Base-by-base conservation (phyloP, 106 monocot species). In the Chionographis japonica region DNA sequence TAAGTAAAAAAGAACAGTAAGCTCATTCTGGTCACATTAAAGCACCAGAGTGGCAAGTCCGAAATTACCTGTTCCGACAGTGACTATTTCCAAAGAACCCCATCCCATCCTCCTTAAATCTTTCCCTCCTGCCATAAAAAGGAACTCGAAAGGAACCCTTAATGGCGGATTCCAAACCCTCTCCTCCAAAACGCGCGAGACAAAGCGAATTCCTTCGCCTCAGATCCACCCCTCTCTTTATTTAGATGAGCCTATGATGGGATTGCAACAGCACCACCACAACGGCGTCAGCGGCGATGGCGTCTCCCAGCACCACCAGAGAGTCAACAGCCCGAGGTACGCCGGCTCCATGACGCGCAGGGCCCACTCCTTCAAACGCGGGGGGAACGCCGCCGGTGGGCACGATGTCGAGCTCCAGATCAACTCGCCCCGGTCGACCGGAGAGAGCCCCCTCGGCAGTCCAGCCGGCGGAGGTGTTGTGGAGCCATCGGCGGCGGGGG, bases 361-460 rank as follows among this genome's bases (percentile, higher is more conserved):
- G n/a, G 66, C 81, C n/a, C 75, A 72, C 41, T 89, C 89, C 9
- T 89, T 89, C 79, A 89, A 89, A 69, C 79, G 89, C 54, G 20
- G 16, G 6, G 71, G 63, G 2, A 27, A 27, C 51, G 18, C 41
- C 56, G 62, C 54, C 46, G 65, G 66, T 7, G 12, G 12, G 52
- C 71, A 64, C n/a, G 81, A 89, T 27, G 54, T 89, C 67, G 82
- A 89, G 70, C 85, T 85, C 39, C 89, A 89, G 84, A 89, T 85
- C 70, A 78, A 75, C 73, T 89, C 89, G 14, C 89, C 89, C 16
- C 54, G 73, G n/a, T 80, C 75, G 18, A 60, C 79, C n/a, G 8
- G 73, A 15, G 54, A 49, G 38, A 63, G 72, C 58, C 42, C 40
- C 17, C 16, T 62, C 52, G 69, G 51, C 53, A 72, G 43, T 64